These are phyloP conservation scores for Stagonosporopsis cucurbitacearum DNA, from an alignment of 2,329 filamentous ascomycete species.

Conservation along the genomic window DNA sequence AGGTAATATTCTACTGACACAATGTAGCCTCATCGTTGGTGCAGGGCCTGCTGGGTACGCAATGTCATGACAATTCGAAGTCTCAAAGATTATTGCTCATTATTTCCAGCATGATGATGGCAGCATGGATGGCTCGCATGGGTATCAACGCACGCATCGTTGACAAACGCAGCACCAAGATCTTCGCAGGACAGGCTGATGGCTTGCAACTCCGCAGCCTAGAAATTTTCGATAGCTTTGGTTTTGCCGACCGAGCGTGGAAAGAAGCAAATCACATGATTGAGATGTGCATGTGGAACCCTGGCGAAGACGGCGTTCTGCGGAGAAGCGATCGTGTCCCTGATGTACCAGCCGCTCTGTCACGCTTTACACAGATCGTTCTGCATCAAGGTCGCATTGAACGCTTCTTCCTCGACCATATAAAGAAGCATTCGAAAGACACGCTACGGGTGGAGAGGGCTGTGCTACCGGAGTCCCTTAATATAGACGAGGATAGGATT, in stretches of 20 bases:
- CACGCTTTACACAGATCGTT: constrained; percentile 69
- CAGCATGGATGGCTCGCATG: constrained; percentile 51
- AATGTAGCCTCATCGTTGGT: constrained; percentile 46
- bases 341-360: constrained; percentile 68
- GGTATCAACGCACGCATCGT: constrained; percentile 51
- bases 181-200: constrained; percentile 52
- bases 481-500: constrained; percentile 59
- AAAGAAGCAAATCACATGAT: constrained; percentile 72
- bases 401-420: constrained; percentile 68
- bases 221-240: constrained; percentile 66
- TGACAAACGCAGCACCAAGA: constrained; percentile 52
- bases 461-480: constrained; percentile 63
- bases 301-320: constrained; percentile 64
- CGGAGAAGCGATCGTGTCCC: constrained; percentile 65
- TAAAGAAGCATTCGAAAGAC: constrained; percentile 62
- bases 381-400: constrained; percentile 76
- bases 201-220: constrained; percentile 52
- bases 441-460: constrained; percentile 62
- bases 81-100: neutral
- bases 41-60: constrained; percentile 48
- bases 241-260: constrained; percentile 68
- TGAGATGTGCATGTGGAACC: constrained; percentile 66
- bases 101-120: constrained; percentile 45
- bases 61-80: neutral
- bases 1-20: constrained; percentile 1